Conservation (phyloP, 306 rosid genomes). For the Carpinus viminea region DNA sequence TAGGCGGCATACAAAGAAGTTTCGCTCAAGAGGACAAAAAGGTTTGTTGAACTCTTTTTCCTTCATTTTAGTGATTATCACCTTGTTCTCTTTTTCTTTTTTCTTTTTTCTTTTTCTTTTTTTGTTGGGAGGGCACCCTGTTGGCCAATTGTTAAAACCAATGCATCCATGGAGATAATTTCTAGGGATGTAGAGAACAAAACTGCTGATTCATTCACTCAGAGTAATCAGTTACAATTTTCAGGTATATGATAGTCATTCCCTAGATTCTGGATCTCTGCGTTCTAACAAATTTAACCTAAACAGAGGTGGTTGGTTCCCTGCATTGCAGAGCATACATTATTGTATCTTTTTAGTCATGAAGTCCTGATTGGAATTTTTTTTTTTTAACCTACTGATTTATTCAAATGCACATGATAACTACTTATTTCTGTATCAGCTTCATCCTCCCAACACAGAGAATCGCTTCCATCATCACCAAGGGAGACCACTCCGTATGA, state of each 20-base stretch:
- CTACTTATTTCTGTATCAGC: slow-evolving; percentile 46
- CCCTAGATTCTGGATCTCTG: neutral
- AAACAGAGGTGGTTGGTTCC: neutral
- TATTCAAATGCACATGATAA: neutral
- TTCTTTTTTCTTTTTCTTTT: neutral
- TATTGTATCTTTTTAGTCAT: neutral
- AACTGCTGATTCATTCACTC: neutral
- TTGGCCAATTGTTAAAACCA: too few species aligned
- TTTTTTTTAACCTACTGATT: neutral
- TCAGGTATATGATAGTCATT: neutral
- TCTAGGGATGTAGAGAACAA: neutral
- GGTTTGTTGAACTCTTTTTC: slow-evolving; percentile 49
- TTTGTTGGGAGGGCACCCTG: too few species aligned
- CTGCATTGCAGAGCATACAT: neutral
- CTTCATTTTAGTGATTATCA: slow-evolving; percentile 6
- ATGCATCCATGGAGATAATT: too few species aligned
- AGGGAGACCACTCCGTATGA: slow-evolving; percentile 75
- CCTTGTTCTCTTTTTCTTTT: neutral
- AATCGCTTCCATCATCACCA: slow-evolving; percentile 81
- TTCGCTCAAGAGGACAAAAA: slow-evolving; percentile 80
- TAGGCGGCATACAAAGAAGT: slow-evolving; percentile 90
- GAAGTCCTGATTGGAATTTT: slow-evolving; percentile 14
- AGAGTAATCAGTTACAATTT: neutral
- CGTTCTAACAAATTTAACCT: neutral
- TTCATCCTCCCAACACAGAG: slow-evolving; percentile 79